These are phyloP conservation scores for Cladosporium sp. DNA, from an alignment of 2,329 filamentous ascomycete genomes.

Conservation along the genomic window DNA sequence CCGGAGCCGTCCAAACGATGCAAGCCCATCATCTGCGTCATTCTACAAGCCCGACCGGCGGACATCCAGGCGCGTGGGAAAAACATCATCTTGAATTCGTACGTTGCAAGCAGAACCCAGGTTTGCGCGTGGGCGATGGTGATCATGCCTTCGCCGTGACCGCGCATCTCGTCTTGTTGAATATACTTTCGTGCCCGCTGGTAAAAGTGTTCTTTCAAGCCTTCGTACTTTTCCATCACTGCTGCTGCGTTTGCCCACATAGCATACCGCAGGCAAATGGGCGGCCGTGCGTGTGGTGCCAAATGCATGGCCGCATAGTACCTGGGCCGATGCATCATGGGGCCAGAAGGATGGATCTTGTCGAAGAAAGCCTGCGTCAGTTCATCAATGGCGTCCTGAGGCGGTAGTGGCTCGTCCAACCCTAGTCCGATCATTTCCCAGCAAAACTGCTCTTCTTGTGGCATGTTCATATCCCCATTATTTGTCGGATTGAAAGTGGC, in stretches of 20 bases:
- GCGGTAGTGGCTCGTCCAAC: conserved; percentile 74
- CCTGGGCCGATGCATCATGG: conserved; percentile 84
- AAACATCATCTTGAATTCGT: conserved; percentile 97
- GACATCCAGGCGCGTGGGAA: conserved; percentile 96
- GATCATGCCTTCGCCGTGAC: conserved; percentile 84
- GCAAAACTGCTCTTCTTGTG: conserved; percentile 46
- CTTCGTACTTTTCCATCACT: conserved; percentile 72
- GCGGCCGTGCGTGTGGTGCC: conserved; percentile 78
- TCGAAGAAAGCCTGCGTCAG: conserved; percentile 85
- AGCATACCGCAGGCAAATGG: conserved; percentile 82
- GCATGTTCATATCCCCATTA: conserved; percentile 2
- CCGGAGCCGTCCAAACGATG: conserved; percentile 79
- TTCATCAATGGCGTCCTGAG: conserved; percentile 77
- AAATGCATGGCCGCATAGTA: conserved; percentile 87
- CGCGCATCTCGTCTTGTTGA: conserved; percentile 84
- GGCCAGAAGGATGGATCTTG: conserved; percentile 78
- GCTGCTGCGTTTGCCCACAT: conserved; percentile 96
- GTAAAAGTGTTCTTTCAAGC: conserved; percentile 84
- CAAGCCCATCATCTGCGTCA: conserved; percentile 88
- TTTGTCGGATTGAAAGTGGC: background rate
- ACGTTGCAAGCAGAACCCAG: conserved; percentile 71
- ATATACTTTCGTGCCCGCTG: conserved; percentile 83
- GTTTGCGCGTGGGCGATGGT: conserved; percentile 81
- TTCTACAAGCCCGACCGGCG: conserved; percentile 71
- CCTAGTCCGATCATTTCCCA: conserved; percentile 86